Conservation (phyloP, 1,284 basidiomycete species). For the Fomes fomentarius region DNA sequence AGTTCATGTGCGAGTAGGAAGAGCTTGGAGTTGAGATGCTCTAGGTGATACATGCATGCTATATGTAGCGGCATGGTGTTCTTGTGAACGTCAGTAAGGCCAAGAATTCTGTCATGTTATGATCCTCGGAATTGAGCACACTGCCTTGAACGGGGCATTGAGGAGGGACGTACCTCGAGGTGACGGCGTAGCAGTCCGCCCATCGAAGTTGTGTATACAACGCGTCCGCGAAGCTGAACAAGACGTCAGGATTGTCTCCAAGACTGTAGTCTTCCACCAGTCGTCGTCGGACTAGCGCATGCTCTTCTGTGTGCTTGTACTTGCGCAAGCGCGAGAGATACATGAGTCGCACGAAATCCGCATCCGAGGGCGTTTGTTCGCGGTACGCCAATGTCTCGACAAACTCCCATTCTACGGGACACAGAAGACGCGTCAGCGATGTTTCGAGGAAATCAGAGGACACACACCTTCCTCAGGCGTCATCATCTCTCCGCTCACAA, state of each 20-base stretch:
- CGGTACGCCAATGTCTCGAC: conserved; percentile 84
- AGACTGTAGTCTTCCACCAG: conserved; percentile 82
- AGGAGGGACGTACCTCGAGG: conserved; percentile 60
- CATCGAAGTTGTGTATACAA: conserved; percentile 88
- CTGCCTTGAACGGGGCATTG: neutral
- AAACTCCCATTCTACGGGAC: conserved; percentile 88
- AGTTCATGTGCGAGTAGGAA: conserved; percentile 97
- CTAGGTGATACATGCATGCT: conserved; percentile 96
- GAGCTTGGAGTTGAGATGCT: conserved; percentile 87
- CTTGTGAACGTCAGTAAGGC: conserved; percentile 80
- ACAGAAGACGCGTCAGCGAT: neutral
- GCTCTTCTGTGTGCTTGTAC: conserved; percentile 83
- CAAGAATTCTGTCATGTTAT: conserved; percentile 66
- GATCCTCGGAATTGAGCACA: neutral
- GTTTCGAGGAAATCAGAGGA: neutral
- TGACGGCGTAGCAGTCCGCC: conserved; percentile 93
- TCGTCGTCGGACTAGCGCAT: conserved; percentile 72
- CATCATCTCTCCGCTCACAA: conserved; percentile 94
- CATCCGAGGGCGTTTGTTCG: conserved; percentile 85
- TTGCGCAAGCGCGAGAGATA: conserved; percentile 93
- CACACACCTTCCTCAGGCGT: conserved; percentile 81
- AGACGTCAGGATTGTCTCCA: conserved; percentile 88
- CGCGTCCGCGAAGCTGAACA: conserved; percentile 92
- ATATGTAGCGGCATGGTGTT: conserved; percentile 92
- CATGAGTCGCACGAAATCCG: conserved; percentile 88